Evolutionary conservation across 1,284 basidiomycete genomes (phyloP).

Genomic region (Sanghuangporus sanghuang): DNA sequence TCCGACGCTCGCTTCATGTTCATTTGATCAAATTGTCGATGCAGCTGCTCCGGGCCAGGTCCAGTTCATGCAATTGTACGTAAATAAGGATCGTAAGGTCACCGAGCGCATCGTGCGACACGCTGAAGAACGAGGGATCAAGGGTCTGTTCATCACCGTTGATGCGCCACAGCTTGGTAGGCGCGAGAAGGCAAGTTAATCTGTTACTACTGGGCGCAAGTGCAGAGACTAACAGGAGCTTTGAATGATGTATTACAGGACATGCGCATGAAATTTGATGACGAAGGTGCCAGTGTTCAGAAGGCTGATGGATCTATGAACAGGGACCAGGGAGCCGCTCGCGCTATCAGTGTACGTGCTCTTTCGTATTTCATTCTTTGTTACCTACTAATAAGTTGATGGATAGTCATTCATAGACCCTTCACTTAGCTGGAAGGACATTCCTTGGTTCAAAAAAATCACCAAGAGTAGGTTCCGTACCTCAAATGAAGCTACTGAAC

Average conservation of each 20-base stretch:
- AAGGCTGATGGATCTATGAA: conserved; percentile 63
- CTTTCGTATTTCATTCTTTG: not conserved
- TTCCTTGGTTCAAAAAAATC: conserved; percentile 85
- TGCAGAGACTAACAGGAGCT: not conserved
- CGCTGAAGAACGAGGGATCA: conserved; percentile 80
- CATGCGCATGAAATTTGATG: conserved; percentile 95
- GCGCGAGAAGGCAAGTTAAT: conserved; percentile 62
- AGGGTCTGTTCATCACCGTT: conserved; percentile 86
- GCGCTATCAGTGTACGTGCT: conserved; percentile 80
- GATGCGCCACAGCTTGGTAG: conserved; percentile 91
- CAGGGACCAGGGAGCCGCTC: conserved; percentile 85
- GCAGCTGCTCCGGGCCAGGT: conserved; percentile 67
- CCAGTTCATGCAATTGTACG: conserved; percentile 83
- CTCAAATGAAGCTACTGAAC: not conserved
- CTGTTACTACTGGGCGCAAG: not conserved
- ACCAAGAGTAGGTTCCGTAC: conserved; percentile 60
- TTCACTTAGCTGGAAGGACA: conserved; percentile 79
- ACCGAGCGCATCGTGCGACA: conserved; percentile 83
- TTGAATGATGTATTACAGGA: conserved; percentile 45
- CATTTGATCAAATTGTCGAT: conserved; percentile 88
- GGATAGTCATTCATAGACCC: conserved; percentile 92
- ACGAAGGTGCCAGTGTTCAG: conserved; percentile 66
- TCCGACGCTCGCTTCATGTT: conserved; percentile 84
- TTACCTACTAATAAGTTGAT: not conserved
- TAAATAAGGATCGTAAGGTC: conserved; percentile 79